phyloP scores from a whole-genome alignment of 768 basidiomycete genomes.

The Ephemerocybe angulata region DNA sequence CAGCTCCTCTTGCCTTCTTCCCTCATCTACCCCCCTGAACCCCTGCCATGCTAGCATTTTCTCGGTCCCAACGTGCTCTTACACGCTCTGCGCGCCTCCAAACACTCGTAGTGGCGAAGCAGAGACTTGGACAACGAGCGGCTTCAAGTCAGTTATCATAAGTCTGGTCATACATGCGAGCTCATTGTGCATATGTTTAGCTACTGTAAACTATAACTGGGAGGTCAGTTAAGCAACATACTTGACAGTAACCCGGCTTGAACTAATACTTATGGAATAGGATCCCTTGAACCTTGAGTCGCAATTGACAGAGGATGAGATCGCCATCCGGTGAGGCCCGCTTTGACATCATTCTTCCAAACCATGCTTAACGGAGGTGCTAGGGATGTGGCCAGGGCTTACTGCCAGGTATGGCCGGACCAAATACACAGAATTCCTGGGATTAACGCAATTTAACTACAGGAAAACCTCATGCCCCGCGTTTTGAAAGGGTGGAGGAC shows the following conservation, averaged over 20 bases:
- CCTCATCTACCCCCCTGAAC: background rate
- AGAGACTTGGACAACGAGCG: background rate
- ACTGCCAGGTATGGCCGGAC: conserved; percentile 66
- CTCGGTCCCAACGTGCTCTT: background rate
- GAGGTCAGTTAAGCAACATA: conserved; percentile 31
- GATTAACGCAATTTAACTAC: background rate
- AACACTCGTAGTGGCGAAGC: background rate
- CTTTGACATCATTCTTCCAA: background rate
- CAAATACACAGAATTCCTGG: background rate
- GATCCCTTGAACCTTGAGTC: conserved; percentile 82
- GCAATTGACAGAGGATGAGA: conserved; percentile 85
- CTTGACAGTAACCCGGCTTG: no score
- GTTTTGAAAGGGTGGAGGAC: conserved; percentile 87
- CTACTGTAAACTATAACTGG: conserved; percentile 42
- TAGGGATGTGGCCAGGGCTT: conserved; percentile 76
- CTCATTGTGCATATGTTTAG: conserved; percentile 17
- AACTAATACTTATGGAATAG: conserved; percentile 33
- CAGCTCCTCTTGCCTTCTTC: background rate
- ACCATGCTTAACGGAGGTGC: conserved; percentile 5
- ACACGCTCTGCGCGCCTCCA: background rate
- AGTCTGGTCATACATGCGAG: background rate
- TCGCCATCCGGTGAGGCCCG: conserved; percentile 68
- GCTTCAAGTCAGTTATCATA: background rate
- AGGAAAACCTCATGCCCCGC: conserved; percentile 84
- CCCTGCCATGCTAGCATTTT: background rate